Evolutionary conservation across 2,329 filamentous ascomycete species (phyloP), one percentile per base, ranked within the genome.

Genomic region (Sphaerostilbella broomeana): DNA sequence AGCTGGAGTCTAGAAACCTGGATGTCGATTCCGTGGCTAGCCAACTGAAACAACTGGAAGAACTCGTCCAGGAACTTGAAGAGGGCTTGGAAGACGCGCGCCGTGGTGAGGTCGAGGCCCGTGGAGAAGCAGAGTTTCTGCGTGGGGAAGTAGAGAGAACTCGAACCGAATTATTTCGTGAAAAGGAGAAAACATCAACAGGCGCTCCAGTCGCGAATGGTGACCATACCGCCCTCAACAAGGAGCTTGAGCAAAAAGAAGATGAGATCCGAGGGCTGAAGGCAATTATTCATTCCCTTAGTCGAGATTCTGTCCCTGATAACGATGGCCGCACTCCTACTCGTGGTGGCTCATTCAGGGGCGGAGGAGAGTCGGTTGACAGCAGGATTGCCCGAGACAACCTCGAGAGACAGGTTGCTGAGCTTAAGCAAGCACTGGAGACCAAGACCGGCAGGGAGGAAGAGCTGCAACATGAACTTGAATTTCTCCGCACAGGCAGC

Each of bases 191-290:
- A 61, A 78, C 81, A 2, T 46, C 50, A 3, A 35, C 49, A 3
- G 44, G 42, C 27, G 73, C 40, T 9, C 22, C 22, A 10, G n/a
- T 51, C 5, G 54, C 54, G 28, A 61, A 57, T 37, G 60, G 57
- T 18, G 68, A 71, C 9, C 68, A 70, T 2, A 61, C 67, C 8
- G 65, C 70, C 17, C 61, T 69, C 32, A 73, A 76, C 29, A 86
- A 86, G 60, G 88, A 95, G 47, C 64, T 97, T 20, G 88, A 94
- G 57, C 85, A 94, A 57, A 92, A 94, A 58, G 90, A 98, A 54
- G 92, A 98, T 53, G 92, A 98, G 67, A 97, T 98, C 55, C 78
- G 90, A 46, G 92, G 92, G 32, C 74, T 98, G 48, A 98, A 97
- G 63, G 90, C 92, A 29, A 97, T 98, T 57, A 97, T 98, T 45